A percentile compares a stretch with the other conserved stretches of the same genome.
Conservation (phyloP, 345 rosid species). For the Syzygium grande region DNA sequence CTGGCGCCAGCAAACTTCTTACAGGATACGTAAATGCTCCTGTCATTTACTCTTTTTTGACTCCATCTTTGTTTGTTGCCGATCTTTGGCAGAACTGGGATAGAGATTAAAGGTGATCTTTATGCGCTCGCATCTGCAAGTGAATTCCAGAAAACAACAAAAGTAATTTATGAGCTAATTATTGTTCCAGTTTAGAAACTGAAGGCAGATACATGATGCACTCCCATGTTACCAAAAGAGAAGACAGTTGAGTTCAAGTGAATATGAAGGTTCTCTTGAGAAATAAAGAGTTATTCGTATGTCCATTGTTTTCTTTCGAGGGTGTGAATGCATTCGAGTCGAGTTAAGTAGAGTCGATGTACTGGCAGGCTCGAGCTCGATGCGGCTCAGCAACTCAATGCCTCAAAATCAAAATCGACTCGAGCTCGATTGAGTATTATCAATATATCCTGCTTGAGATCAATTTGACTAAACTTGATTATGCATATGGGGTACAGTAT, state of each 20-base stretch:
- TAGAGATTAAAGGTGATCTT: not conserved
- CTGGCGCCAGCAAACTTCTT: not conserved
- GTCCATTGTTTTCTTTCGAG: not conserved
- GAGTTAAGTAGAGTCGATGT: not conserved
- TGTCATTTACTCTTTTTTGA: not conserved
- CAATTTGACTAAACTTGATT: not conserved
- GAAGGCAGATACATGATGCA: not conserved
- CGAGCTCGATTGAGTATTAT: not conserved
- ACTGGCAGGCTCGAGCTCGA: fast-evolving
- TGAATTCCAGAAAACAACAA: not conserved
- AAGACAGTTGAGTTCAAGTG: no score
- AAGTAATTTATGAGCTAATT: not conserved
- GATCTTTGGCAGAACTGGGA: not conserved
- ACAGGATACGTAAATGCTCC: not conserved
- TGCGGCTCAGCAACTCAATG: not conserved
- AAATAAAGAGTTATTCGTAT: not conserved
- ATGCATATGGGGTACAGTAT: not conserved
- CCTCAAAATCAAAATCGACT: not conserved
- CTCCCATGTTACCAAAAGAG: not conserved
- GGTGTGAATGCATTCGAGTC: not conserved
- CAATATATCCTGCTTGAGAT: not conserved
- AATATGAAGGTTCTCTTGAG: not conserved
- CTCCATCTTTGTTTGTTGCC: not conserved
- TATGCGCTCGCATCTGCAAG: not conserved
- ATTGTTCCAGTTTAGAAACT: not conserved